phyloP scores from a whole-genome alignment of 768 basidiomycete genomes.

The Kwoniella heveanensis region DNA sequence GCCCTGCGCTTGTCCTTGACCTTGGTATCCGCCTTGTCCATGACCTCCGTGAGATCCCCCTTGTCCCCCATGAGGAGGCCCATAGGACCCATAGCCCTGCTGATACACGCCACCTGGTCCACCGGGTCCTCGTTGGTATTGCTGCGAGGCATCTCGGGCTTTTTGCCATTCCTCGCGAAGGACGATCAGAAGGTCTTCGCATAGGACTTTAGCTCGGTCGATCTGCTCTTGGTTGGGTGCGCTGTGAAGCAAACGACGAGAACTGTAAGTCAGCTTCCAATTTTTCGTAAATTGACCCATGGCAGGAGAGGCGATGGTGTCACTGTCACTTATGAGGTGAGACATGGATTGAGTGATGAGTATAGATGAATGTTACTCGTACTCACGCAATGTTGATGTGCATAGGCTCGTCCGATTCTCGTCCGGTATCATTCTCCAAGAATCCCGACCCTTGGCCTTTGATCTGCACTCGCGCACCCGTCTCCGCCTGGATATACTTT shows the following conservation, averaged over 20 bases:
- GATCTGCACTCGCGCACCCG: slow-evolving; percentile 92
- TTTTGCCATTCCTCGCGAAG: slow-evolving; percentile 85
- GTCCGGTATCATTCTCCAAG: slow-evolving; percentile 84
- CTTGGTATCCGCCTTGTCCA: slow-evolving; percentile 15
- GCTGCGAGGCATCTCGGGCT: slow-evolving; percentile 58
- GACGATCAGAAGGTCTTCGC: slow-evolving; percentile 86
- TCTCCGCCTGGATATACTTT: slow-evolving; percentile 97
- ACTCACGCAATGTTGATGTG: slow-evolving; percentile 88
- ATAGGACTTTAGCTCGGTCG: slow-evolving; percentile 78
- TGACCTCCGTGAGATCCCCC: neutral
- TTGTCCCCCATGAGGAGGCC: slow-evolving; percentile 13
- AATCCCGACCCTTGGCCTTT: slow-evolving; percentile 95
- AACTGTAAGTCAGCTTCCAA: slow-evolving; percentile 20
- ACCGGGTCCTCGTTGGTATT: slow-evolving; percentile 18
- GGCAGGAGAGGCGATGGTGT: too few species aligned
- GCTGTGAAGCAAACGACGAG: slow-evolving; percentile 49
- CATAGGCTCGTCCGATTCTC: slow-evolving; percentile 85
- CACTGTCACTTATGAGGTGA: too few species aligned
- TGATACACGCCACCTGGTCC: slow-evolving; percentile 43
- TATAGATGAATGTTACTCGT: too few species aligned
- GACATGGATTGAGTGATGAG: too few species aligned
- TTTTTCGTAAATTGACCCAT: too few species aligned
- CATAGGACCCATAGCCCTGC: slow-evolving; percentile 39
- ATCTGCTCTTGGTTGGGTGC: slow-evolving; percentile 89
- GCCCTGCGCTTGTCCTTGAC: neutral